These are phyloP conservation scores for Colletotrichum salicis DNA, from an alignment of 2,329 filamentous ascomycete species.

Conservation along the genomic window DNA sequence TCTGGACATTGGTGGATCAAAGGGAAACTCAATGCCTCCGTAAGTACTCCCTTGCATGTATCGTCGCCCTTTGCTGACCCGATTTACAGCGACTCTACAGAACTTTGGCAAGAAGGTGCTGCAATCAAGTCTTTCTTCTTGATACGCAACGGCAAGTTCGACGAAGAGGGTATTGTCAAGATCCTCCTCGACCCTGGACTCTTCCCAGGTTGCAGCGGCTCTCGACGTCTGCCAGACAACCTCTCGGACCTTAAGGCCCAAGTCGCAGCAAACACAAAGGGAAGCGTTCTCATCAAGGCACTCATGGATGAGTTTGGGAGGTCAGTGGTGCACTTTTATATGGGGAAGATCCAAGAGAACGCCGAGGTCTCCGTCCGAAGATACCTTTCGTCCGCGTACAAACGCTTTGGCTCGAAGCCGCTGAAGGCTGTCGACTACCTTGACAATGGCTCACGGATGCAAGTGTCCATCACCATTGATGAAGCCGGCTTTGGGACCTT, in stretches of 20 bases:
- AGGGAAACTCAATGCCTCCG: too few species aligned
- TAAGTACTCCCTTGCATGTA: too few species aligned
- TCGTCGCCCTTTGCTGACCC: slow-evolving; percentile 74
- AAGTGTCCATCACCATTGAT: slow-evolving; percentile 43
- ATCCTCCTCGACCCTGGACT: slow-evolving; percentile 77
- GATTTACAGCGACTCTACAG: slow-evolving; percentile 79
- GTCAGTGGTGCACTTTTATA: slow-evolving; percentile 2
- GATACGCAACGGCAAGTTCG: slow-evolving; percentile 80
- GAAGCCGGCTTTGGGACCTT: slow-evolving; percentile 59
- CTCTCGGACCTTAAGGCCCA: neutral
- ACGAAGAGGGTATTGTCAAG: slow-evolving; percentile 79
- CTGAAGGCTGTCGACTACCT: slow-evolving; percentile 78
- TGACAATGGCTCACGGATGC: slow-evolving; percentile 64
- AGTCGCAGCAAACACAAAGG: slow-evolving; percentile 80
- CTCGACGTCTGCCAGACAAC: neutral
- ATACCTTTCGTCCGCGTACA: slow-evolving; percentile 47
- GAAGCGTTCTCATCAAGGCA: slow-evolving; percentile 79
- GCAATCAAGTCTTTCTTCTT: slow-evolving; percentile 74
- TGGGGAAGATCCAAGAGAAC: slow-evolving; percentile 25
- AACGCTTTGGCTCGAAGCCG: slow-evolving; percentile 75
- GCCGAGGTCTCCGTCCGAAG: slow-evolving; percentile 21
- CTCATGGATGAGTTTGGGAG: slow-evolving; percentile 83
- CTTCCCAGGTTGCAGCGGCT: slow-evolving; percentile 69
- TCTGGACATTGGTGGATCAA: slow-evolving; percentile 79
- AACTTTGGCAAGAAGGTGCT: slow-evolving; percentile 71